Evolutionary conservation across 768 basidiomycete species (phyloP).

Genomic region (Pilatotrama ljubarskyi): DNA sequence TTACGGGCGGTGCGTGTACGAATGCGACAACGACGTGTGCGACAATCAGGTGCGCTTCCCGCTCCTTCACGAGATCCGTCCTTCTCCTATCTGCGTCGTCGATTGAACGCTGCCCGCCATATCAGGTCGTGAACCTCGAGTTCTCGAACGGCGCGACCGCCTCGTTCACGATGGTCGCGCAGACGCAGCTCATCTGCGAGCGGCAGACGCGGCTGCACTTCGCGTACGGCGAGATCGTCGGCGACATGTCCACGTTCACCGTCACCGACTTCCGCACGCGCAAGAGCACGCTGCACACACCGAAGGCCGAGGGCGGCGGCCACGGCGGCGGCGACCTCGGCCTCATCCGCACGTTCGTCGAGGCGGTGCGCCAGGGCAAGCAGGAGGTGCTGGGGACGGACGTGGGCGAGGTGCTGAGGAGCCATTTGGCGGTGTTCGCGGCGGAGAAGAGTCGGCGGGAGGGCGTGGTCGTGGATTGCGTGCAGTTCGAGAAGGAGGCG

Average conservation of each 20-base stretch:
- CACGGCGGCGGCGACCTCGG: conserved; percentile 87
- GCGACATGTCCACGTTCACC: conserved; percentile 76
- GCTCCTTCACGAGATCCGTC: neutral
- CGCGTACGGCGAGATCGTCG: conserved; percentile 85
- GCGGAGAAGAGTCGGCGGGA: conserved; percentile 76
- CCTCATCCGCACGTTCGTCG: conserved; percentile 71
- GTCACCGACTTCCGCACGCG: conserved; percentile 74
- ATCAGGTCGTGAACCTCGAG: conserved; percentile 82
- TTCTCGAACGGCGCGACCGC: conserved; percentile 80
- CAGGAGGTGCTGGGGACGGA: conserved; percentile 69
- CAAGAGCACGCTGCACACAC: conserved; percentile 45
- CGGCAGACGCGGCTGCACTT: conserved; percentile 87
- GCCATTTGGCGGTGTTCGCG: conserved; percentile 85
- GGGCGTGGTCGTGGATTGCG: conserved; percentile 69
- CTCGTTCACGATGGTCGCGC: conserved; percentile 89
- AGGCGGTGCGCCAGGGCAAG: conserved; percentile 65
- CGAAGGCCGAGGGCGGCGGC: conserved; percentile 60
- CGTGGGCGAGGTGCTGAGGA: conserved; percentile 67
- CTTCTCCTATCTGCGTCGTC: too few relatives aligned
- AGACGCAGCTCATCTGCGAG: conserved; percentile 74
- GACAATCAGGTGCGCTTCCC: conserved; percentile 1
- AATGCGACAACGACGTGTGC: conserved; percentile 68
- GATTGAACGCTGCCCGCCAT: too few relatives aligned
- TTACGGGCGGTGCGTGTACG: conserved; percentile 86
- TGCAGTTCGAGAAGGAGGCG: conserved; percentile 52